Evolutionary conservation across 345 rosid genomes (phyloP).

Genomic region (Leavenworthia alabamica): DNA sequence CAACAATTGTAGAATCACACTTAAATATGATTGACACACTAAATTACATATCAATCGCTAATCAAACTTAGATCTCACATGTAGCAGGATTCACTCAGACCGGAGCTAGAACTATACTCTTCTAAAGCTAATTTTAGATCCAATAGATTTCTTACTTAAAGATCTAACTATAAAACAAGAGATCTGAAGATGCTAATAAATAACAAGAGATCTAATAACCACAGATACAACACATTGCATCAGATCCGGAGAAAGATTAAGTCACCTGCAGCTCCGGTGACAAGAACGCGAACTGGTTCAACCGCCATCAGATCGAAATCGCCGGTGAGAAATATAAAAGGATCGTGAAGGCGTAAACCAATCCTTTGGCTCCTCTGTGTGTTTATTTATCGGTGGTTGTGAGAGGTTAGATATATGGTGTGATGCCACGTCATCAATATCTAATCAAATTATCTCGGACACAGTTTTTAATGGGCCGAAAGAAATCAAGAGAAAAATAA

Average conservation of each 20-base stretch:
- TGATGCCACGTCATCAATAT: conserved; percentile 23
- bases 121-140: not conserved
- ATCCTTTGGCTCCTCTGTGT: not conserved
- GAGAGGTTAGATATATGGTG: conserved; percentile 8
- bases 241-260: not conserved
- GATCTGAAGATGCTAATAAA: conserved; percentile 11
- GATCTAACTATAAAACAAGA: not conserved
- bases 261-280: conserved; percentile 96
- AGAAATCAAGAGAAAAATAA: accelerated
- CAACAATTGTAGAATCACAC: not conserved
- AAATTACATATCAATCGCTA: not conserved
- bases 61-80: no score
- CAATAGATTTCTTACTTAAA: not conserved
- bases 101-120: not conserved
- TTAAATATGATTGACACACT: not conserved
- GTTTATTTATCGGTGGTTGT: conserved; percentile 8
- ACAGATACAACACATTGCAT: not conserved
- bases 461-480: conserved; percentile 17
- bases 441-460: not conserved
- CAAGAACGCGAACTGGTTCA: conserved; percentile 93
- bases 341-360: not conserved
- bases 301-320: conserved; percentile 53
- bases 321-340: conserved; percentile 7
- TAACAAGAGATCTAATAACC: not conserved
- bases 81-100: not conserved